These are phyloP conservation scores for Phaffomyces opuntiae DNA, from an alignment of 805 yeast genomes.

Conservation along the genomic window DNA sequence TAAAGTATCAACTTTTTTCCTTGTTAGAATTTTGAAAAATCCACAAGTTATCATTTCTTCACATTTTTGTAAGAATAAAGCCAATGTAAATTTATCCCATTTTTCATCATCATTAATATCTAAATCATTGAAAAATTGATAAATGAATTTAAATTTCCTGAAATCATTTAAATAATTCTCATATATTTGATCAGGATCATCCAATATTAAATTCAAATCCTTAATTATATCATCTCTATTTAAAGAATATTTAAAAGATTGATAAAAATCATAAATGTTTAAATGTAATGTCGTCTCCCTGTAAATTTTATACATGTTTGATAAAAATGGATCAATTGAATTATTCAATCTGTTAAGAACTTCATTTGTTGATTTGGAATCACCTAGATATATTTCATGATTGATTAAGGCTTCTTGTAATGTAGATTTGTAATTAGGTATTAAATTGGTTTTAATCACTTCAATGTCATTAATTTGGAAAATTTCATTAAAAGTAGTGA, in stretches of 20 bases:
- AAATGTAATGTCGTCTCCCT: conserved; percentile 71
- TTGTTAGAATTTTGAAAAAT: conserved; percentile 42
- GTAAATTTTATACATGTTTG: conserved; percentile 57
- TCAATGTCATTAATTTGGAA: conserved; percentile 27
- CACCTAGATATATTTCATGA: conserved; percentile 27
- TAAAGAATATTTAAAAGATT: conserved; percentile 52
- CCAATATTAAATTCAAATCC: conserved; percentile 18
- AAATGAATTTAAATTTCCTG: conserved; percentile 22
- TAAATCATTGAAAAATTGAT: conserved; percentile 22
- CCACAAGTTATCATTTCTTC: conserved; percentile 69
- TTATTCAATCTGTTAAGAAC: conserved; percentile 25
- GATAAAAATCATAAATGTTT: conserved; percentile 61
- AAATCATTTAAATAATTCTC: conserved; percentile 20
- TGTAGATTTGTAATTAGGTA: conserved; percentile 37
- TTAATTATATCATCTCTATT: conserved; percentile 24
- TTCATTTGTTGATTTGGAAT: conserved; percentile 11
- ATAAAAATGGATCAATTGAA: conserved; percentile 43
- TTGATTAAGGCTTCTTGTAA: conserved; percentile 35
- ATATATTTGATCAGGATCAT: conserved; percentile 12
- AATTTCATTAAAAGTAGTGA: conserved; percentile 33
- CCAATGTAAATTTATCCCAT: conserved; percentile 59
- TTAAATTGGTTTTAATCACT: conserved; percentile 30
- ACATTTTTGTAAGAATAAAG: conserved; percentile 72
- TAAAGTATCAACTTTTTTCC: conserved; percentile 53
- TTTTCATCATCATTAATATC: conserved; percentile 27